Evolutionary conservation across 129 eudicot species (phyloP).

Genomic region (Flaveria sonorensis): DNA sequence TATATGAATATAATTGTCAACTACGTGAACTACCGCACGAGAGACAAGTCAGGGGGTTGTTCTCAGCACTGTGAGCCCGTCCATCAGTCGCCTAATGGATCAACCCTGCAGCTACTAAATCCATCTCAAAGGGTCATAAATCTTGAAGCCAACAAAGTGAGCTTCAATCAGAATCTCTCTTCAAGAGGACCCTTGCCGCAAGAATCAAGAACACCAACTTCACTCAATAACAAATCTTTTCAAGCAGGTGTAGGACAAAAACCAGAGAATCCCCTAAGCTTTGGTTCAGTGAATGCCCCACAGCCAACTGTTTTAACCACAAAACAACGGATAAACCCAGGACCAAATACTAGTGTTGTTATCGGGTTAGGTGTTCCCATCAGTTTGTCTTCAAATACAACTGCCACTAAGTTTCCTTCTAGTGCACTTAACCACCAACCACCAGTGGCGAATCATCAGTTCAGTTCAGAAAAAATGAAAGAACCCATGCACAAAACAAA

Average conservation of each 20-base stretch:
- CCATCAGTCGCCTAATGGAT: neutral
- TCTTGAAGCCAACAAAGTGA: slow-evolving; percentile 8
- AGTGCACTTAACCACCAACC: slow-evolving; percentile 18
- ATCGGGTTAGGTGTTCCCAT: neutral
- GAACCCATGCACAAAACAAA: slow-evolving; percentile 10
- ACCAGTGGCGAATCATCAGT: neutral
- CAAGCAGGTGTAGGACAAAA: slow-evolving; percentile 11
- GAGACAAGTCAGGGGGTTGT: slow-evolving; percentile 1
- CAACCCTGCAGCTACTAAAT: slow-evolving; percentile 12
- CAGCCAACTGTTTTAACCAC: slow-evolving; percentile 7
- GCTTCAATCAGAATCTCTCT: slow-evolving; percentile 13
- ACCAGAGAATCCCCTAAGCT: neutral
- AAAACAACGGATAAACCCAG: neutral
- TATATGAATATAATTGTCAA: slow-evolving; percentile 17
- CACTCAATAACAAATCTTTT: neutral
- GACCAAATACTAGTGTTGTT: neutral
- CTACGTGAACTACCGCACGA: slow-evolving; percentile 5
- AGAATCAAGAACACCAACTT: slow-evolving; percentile 10
- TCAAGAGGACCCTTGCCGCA: slow-evolving; percentile 15
- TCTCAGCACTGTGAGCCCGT: neutral
- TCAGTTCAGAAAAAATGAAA: slow-evolving; percentile 30
- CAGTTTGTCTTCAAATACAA: slow-evolving; percentile 2
- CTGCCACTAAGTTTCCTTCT: slow-evolving; percentile 15
- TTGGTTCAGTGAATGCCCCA: neutral
- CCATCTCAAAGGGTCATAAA: slow-evolving; percentile 12